These are phyloP conservation scores for Lyophyllum shimeji DNA, from an alignment of 768 basidiomycete genomes.

Conservation along the genomic window DNA sequence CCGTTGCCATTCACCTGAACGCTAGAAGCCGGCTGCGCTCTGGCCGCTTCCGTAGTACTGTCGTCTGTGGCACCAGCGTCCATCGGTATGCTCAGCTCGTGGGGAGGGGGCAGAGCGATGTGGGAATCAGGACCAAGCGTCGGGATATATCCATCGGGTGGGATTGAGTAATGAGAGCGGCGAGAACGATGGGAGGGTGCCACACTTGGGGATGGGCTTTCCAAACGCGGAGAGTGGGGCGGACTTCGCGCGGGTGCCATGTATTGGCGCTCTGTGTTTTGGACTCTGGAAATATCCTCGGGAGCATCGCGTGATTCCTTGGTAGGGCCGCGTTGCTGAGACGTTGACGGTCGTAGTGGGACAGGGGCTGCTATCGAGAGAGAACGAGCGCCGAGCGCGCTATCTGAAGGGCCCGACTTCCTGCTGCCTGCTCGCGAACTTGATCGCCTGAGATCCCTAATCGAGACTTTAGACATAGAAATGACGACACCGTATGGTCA, in stretches of 20 bases:
- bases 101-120: constrained; percentile 51
- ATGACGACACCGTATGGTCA: background rate
- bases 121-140: constrained; percentile 34
- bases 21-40: background rate
- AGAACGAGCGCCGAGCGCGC: background rate
- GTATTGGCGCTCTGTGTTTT: background rate
- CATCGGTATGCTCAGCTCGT: constrained; percentile 33
- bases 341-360: constrained; percentile 11
- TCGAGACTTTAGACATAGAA: background rate
- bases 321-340: constrained; percentile 14
- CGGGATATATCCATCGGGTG: constrained; percentile 53
- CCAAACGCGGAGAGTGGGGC: constrained; percentile 6
- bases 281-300: constrained; percentile 17
- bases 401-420: background rate
- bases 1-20: background rate
- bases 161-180: constrained; percentile 26
- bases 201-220: constrained; percentile 13
- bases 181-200: constrained; percentile 19
- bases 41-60: background rate
- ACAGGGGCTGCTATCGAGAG: constrained; percentile 22
- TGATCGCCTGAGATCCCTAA: background rate
- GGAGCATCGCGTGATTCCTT: constrained; percentile 8
- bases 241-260: constrained; percentile 2
- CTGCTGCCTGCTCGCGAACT: background rate
- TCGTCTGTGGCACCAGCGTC: background rate